These are phyloP conservation scores for Jatropha multifida DNA, from an alignment of 441 rosid genomes.

Conservation along the genomic window DNA sequence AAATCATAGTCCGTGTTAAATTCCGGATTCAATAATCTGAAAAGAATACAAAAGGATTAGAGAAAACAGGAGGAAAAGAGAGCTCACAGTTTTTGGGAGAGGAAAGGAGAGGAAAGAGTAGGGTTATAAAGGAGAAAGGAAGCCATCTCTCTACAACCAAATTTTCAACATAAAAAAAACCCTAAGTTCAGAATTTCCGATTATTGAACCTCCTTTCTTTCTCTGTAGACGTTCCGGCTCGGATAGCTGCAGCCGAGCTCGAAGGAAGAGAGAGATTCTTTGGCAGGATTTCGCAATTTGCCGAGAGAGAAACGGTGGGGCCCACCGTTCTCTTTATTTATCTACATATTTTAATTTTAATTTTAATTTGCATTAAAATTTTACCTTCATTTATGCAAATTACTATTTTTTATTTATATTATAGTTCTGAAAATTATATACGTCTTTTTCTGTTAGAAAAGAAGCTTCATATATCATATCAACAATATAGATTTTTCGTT, in stretches of 20 bases:
- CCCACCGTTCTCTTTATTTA: not conserved
- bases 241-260: not conserved
- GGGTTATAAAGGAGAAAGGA: slow-evolving; percentile 26
- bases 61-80: not conserved
- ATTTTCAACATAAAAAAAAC: not conserved
- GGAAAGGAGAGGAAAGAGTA: slow-evolving; percentile 26
- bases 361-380: not conserved
- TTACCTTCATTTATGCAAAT: no score
- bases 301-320: not conserved
- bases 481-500: no score
- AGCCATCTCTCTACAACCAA: slow-evolving; percentile 15
- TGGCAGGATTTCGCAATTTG: slow-evolving; percentile 12
- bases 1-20: not conserved
- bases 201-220: not conserved
- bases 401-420: no score
- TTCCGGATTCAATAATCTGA: not conserved
- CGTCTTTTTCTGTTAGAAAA: no score
- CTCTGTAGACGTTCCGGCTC: not conserved
- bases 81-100: slow-evolving; percentile 19
- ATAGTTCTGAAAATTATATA: no score
- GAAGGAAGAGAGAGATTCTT: not conserved
- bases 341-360: not conserved
- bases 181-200: not conserved
- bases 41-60: not conserved
- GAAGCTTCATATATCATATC: no score